Conservation (phyloP, 2,329 filamentous ascomycete species). For the Talaromyces sp. region DNA sequence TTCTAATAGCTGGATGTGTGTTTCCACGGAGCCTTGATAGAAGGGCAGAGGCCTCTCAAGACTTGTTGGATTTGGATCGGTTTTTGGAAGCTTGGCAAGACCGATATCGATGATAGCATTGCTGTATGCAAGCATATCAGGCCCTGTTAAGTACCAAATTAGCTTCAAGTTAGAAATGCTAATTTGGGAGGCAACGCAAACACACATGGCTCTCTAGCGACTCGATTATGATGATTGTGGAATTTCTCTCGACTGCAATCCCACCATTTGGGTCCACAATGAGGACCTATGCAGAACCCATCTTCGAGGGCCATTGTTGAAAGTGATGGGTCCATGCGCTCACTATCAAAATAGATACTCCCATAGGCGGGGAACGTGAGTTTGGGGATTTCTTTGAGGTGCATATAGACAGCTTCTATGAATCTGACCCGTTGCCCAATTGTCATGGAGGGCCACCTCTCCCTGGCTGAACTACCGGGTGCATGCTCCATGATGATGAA, state of each 20-base stretch:
- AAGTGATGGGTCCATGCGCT: slow-evolving; percentile 12
- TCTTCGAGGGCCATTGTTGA: slow-evolving; percentile 21
- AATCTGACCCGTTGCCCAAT: slow-evolving; percentile 1
- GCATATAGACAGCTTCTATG: slow-evolving; percentile 7
- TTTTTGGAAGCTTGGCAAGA: slow-evolving; percentile 38
- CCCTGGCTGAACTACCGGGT: slow-evolving; percentile 2
- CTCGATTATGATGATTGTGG: slow-evolving; percentile 31
- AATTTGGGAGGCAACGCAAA: slow-evolving; percentile 15
- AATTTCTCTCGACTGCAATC: slow-evolving; percentile 28
- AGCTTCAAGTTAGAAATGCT: slow-evolving; percentile 14
- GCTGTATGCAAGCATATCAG: slow-evolving; percentile 34
- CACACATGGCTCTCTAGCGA: slow-evolving; percentile 46
- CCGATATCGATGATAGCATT: slow-evolving; percentile 44
- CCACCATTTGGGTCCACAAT: slow-evolving; percentile 34
- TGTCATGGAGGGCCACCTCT: slow-evolving; percentile 6
- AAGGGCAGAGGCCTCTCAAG: slow-evolving; percentile 17
- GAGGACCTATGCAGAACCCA: slow-evolving; percentile 36
- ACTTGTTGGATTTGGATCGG: slow-evolving; percentile 17
- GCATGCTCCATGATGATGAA: slow-evolving; percentile 12
- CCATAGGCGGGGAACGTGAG: slow-evolving; percentile 41
- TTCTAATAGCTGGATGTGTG: slow-evolving; percentile 37
- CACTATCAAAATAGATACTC: slow-evolving; percentile 37
- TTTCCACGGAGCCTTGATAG: slow-evolving; percentile 41
- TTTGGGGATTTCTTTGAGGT: slow-evolving; percentile 9
- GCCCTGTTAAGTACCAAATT: slow-evolving; percentile 33